Evolutionary conservation across 78 protist species (phyloP).

Genomic region (Planoprotostelium fungivorum): DNA sequence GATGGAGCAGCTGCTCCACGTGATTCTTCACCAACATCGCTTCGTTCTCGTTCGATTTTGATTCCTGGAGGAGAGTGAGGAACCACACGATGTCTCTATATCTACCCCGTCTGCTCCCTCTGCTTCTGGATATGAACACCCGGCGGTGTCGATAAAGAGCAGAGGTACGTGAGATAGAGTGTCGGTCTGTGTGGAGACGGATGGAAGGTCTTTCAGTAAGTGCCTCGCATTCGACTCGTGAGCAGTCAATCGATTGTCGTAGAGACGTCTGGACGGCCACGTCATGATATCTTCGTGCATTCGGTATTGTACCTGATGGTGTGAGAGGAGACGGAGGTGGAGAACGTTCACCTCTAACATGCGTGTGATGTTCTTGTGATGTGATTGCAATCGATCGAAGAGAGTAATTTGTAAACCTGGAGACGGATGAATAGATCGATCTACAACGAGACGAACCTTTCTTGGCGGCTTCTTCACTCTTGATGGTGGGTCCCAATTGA

Average conservation of each 20-base stretch:
- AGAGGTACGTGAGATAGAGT: conserved; percentile 11
- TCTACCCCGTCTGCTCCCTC: conserved; percentile 33
- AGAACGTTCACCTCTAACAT: neutral
- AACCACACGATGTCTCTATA: neutral
- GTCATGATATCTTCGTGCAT: conserved; percentile 77
- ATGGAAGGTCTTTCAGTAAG: conserved; percentile 26
- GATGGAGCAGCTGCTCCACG: conserved; percentile 22
- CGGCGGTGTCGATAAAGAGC: conserved; percentile 49
- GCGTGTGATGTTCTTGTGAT: neutral
- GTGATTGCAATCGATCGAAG: conserved; percentile 65
- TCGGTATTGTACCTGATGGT: conserved; percentile 69
- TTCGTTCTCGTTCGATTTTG: conserved; percentile 70
- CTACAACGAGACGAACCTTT: conserved; percentile 6
- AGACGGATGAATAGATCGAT: neutral
- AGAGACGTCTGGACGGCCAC: conserved; percentile 68
- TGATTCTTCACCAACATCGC: conserved; percentile 47
- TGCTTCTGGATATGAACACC: conserved; percentile 35
- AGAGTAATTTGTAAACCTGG: conserved; percentile 56
- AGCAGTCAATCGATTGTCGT: conserved; percentile 59
- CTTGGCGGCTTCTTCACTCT: conserved; percentile 55
- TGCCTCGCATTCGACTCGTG: conserved; percentile 63
- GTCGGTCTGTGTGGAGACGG: conserved; percentile 6
- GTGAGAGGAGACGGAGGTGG: neutral
- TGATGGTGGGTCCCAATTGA: conserved; percentile 86
- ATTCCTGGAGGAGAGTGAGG: too few species aligned